Conservation (phyloP, 139 green algal species). For the Chlorella sp. region DNA sequence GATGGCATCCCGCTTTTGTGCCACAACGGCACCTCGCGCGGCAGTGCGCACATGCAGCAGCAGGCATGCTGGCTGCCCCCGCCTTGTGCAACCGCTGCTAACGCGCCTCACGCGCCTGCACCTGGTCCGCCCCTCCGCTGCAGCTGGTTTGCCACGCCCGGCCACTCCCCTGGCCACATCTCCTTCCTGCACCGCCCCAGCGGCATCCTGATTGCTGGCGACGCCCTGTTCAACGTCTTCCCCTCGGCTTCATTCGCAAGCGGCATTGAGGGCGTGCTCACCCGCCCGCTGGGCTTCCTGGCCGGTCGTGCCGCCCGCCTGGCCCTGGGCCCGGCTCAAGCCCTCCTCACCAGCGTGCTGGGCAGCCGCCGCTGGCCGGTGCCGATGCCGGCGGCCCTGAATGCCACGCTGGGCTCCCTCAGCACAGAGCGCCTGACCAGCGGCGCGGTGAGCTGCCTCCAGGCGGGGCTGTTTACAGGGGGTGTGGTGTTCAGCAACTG, state of each 20-base stretch:
- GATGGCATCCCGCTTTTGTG: too few species aligned
- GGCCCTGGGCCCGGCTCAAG: background rate
- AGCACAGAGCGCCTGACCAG: background rate
- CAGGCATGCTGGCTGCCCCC: too few species aligned
- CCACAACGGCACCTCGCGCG: too few species aligned
- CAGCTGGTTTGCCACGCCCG: background rate
- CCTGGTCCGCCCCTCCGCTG: background rate
- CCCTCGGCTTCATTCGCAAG: background rate
- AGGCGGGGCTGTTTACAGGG: too few species aligned
- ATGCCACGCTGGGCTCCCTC: background rate
- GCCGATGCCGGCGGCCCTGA: background rate
- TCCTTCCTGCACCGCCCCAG: background rate
- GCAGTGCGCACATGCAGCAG: too few species aligned
- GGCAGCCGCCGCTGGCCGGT: background rate
- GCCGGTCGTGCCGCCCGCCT: background rate
- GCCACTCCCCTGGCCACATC: background rate
- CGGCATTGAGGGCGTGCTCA: background rate
- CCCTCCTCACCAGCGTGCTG: background rate
- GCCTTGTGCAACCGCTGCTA: too few species aligned
- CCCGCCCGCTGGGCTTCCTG: background rate
- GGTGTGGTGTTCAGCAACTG: background rate
- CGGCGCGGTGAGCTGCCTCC: background rate
- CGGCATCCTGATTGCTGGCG: background rate
- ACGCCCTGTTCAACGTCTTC: background rate
- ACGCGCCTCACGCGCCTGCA: too few species aligned